Evolutionary conservation across 2,329 filamentous ascomycete species (phyloP).

Genomic region (Xylariales sp.): DNA sequence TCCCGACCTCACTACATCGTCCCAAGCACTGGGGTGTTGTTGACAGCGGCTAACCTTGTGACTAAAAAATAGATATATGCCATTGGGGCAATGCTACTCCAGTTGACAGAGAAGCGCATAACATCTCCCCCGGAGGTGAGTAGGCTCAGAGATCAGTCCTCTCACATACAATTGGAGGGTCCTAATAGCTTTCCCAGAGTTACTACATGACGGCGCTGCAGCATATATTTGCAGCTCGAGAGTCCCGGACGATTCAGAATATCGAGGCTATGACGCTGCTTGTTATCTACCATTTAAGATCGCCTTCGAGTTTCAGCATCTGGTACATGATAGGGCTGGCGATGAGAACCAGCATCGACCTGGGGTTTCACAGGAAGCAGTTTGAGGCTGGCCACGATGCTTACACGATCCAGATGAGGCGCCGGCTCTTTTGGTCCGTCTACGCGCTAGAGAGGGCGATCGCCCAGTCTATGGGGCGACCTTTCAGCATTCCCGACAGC

Average conservation of each 20-base stretch:
- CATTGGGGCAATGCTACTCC: slow-evolving; percentile 44
- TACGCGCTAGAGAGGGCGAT: slow-evolving; percentile 46
- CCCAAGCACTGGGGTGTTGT: no score
- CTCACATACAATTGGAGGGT: no score
- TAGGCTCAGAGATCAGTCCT: no score
- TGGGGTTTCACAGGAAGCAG: slow-evolving; percentile 44
- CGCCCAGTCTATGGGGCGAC: slow-evolving; percentile 44
- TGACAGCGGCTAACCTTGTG: no score
- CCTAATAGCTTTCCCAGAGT: no score
- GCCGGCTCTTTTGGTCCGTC: slow-evolving; percentile 47
- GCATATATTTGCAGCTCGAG: slow-evolving; percentile 41
- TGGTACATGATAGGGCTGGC: slow-evolving; percentile 52
- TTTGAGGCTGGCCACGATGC: slow-evolving; percentile 35
- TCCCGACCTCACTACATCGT: no score
- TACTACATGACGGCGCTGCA: slow-evolving; percentile 46
- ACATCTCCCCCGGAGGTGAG: slow-evolving; percentile 33
- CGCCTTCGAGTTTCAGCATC: slow-evolving; percentile 43
- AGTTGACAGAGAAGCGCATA: slow-evolving; percentile 39
- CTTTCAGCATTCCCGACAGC: slow-evolving; percentile 44
- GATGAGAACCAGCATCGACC: slow-evolving; percentile 48
- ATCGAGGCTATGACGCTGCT: slow-evolving; percentile 48
- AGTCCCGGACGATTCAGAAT: slow-evolving; percentile 44
- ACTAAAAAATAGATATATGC: no score
- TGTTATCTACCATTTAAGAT: slow-evolving; percentile 46
- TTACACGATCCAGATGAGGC: slow-evolving; percentile 37